phyloP scores from a whole-genome alignment of 2,329 filamentous ascomycete species.

The Monilinia polystroma region DNA sequence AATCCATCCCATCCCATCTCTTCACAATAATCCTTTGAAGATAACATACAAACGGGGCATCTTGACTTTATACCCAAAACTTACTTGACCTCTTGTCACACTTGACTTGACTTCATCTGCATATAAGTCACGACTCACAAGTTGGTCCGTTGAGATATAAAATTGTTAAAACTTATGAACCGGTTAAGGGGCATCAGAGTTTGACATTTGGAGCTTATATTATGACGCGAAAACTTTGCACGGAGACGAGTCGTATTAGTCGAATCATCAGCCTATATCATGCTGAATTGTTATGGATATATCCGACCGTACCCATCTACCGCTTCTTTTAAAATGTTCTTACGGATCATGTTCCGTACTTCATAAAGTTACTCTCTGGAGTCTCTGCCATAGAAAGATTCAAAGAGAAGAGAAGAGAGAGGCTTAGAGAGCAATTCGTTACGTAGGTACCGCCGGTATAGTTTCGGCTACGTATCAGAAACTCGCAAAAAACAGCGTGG shows the following conservation, averaged over 20 bases:
- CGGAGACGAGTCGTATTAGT: too few species aligned
- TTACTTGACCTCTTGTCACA: neutral
- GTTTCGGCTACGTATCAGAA: slow-evolving; percentile 4
- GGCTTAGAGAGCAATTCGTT: neutral
- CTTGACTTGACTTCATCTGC: neutral
- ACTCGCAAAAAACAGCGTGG: slow-evolving; percentile 10
- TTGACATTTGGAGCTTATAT: slow-evolving; percentile 4
- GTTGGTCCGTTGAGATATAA: too few species aligned
- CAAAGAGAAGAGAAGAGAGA: too few species aligned
- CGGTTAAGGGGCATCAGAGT: neutral
- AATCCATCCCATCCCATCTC: slow-evolving; percentile 7
- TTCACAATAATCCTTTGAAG: neutral
- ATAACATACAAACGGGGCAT: neutral
- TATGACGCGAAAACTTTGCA: neutral
- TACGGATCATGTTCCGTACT: neutral
- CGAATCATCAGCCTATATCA: neutral
- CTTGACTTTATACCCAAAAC: slow-evolving; percentile 2
- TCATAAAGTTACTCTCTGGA: neutral
- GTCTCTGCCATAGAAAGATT: neutral
- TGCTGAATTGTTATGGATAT: slow-evolving; percentile 1
- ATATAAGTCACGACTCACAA: neutral
- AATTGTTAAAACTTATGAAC: too few species aligned
- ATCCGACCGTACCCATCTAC: neutral
- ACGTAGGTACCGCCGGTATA: neutral
- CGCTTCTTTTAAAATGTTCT: neutral